Evolutionary conservation across 768 basidiomycete species (phyloP).

Genomic region (Mycena polygramma): DNA sequence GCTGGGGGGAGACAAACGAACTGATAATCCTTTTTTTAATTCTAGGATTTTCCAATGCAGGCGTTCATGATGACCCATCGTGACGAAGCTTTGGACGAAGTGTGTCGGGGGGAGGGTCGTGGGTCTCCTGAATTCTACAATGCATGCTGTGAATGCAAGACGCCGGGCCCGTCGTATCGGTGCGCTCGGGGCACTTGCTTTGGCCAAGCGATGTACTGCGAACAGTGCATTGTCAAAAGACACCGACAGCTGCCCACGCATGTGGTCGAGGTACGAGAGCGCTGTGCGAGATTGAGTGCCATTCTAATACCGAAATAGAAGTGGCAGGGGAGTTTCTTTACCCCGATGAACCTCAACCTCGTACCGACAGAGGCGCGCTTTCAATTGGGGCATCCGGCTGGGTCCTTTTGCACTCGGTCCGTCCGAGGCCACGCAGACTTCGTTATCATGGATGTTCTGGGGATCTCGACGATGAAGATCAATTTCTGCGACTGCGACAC

Average conservation of each 20-base stretch:
- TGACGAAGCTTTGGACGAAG: background rate
- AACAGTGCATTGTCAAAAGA: background rate
- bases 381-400: conserved; percentile 6
- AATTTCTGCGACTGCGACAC: conserved; percentile 1
- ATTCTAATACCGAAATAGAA: too few relatives aligned
- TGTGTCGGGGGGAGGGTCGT: background rate
- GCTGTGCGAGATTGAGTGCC: too few relatives aligned
- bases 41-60: conserved; percentile 6
- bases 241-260: conserved; percentile 2
- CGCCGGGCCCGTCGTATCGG: background rate
- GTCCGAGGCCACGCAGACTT: background rate
- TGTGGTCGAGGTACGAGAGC: background rate
- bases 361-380: background rate
- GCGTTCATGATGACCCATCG: background rate
- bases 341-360: background rate
- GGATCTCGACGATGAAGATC: background rate
- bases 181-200: conserved; percentile 1
- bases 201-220: conserved; percentile 2
- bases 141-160: background rate
- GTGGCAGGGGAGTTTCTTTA: background rate
- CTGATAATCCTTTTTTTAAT: too few relatives aligned
- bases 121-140: background rate
- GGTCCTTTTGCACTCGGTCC: background rate
- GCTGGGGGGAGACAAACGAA: too few relatives aligned
- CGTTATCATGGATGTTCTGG: background rate